phyloP scores from a whole-genome alignment of 2,329 filamentous ascomycete genomes.

The Keithomyces neogunnii region DNA sequence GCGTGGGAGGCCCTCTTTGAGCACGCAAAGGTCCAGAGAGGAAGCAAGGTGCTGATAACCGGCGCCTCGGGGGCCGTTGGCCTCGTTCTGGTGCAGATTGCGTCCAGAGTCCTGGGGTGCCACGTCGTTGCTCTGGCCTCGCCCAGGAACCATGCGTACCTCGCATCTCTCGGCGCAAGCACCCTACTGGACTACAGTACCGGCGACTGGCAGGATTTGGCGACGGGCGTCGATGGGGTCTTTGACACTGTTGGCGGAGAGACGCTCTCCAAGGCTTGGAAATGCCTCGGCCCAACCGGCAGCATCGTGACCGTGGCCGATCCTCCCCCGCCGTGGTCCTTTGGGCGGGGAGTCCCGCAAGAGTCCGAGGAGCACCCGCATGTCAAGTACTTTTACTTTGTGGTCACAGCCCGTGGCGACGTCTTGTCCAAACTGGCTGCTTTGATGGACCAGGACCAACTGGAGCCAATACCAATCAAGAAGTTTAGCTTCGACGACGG shows the following conservation, averaged over 20 bases:
- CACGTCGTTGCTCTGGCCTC: conserved; percentile 22
- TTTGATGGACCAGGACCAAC: conserved; percentile 14
- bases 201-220: conserved; percentile 12
- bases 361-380: conserved; percentile 12
- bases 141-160: conserved; percentile 3
- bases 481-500: conserved; percentile 15
- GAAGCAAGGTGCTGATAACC: conserved; percentile 17
- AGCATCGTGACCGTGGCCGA: conserved; percentile 26
- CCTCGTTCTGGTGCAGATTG: conserved; percentile 19
- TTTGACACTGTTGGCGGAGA: conserved; percentile 23
- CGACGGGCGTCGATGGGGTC: conserved; percentile 18
- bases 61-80: conserved; percentile 24
- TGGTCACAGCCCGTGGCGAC: conserved; percentile 15
- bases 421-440: conserved; percentile 11
- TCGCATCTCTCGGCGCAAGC: conserved; percentile 14
- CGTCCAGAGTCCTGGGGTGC: conserved; percentile 11
- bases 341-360: conserved; percentile 9
- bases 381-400: conserved; percentile 21
- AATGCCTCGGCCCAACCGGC: conserved; percentile 18
- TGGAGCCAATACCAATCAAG: conserved; percentile 14
- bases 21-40: conserved; percentile 10
- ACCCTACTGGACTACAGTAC: conserved; percentile 19
- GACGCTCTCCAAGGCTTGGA: conserved; percentile 20
- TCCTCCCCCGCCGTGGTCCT: conserved; percentile 24
- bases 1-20: conserved; percentile 19